Conservation (phyloP, 352 stramenopile genomes). For the Lagenidium giganteum region DNA sequence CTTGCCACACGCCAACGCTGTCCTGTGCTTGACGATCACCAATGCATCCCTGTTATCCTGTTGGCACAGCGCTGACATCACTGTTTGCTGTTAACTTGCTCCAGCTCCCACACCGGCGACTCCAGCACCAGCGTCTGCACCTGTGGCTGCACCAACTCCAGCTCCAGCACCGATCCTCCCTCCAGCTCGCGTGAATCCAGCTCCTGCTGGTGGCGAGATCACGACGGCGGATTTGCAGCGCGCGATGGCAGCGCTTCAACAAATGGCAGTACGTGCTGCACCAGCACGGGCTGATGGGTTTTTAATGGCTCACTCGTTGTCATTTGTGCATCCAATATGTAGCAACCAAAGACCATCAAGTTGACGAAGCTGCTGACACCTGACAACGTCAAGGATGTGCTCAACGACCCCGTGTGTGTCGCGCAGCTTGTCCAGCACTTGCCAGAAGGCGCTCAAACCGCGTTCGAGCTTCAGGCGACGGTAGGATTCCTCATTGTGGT, state of each 20-base stretch:
- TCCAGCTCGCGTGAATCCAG: slow-evolving; percentile 4
- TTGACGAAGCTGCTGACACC: slow-evolving; percentile 59
- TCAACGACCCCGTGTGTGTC: slow-evolving; percentile 58
- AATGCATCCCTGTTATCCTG: no score
- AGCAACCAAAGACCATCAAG: slow-evolving; percentile 59
- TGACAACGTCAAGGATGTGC: slow-evolving; percentile 46
- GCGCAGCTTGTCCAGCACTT: slow-evolving; percentile 62
- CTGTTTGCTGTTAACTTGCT: background rate
- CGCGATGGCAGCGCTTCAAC: slow-evolving; percentile 79
- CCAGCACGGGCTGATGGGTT: background rate
- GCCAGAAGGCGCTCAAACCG: slow-evolving; percentile 74
- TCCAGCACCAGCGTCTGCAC: background rate
- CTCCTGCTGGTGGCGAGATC: slow-evolving; percentile 22
- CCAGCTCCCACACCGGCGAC: background rate
- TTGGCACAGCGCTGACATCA: no score
- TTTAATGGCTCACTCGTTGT: background rate
- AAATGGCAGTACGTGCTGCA: slow-evolving; percentile 29
- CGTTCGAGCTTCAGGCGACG: slow-evolving; percentile 69
- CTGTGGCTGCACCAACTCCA: slow-evolving; percentile 1
- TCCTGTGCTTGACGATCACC: no score
- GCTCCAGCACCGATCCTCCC: background rate
- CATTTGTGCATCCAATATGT: background rate
- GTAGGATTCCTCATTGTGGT: slow-evolving; percentile 16
- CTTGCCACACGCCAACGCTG: no score
- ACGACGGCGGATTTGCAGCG: slow-evolving; percentile 82